Base-by-base conservation (phyloP, 257 asterid genomes). In the Solanum bukasovii region DNA sequence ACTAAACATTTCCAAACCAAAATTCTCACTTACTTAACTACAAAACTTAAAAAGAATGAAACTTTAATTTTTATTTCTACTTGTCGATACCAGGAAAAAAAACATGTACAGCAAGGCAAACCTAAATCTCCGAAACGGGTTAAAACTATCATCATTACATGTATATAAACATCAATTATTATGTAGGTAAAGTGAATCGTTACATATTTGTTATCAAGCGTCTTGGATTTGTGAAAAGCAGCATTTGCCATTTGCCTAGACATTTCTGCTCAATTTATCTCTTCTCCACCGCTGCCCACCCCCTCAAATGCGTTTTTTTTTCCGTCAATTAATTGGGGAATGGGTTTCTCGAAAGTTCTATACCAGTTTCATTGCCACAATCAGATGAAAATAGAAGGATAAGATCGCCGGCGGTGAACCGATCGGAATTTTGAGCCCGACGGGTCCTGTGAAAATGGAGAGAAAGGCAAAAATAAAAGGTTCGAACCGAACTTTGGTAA, bases 151-250 rank as follows among this genome's bases (percentile, higher is more conserved):
- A 63, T 49, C 61, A 49, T 49, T 14, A 49, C 21, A 49, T 14
- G 27, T 12, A 67, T 67, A n/a, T 67, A 67, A 67, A 67, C 81
- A 42, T 31, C 77, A 25, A 37, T 79, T 74, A 37, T 79, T 65
- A 52, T 27, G 42, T 84, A 73, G 52, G 35, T 46, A 77, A 13
- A 87, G 65, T 29, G 13, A 90, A 74, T 61, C 14, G 87, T 79
- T 90, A 93, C 96, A 67, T 92, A 93, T 92, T 93, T 93, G 63
- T 93, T 93, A 90, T 93, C 95, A 23, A 93, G 95, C 33, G 96
- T 93, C 88, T 93, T 93, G 86, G 94, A 90, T 90, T 92, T 93
- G 83, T 92, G 96, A 85, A 92, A 92, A 37, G 96, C 95, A 25
- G 94, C 84, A 11, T 93, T 31, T 21, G 94, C 87, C 86, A 93